Evolutionary conservation across 179 eudicot species (phyloP).

Genomic region (Beta macrorhiza): DNA sequence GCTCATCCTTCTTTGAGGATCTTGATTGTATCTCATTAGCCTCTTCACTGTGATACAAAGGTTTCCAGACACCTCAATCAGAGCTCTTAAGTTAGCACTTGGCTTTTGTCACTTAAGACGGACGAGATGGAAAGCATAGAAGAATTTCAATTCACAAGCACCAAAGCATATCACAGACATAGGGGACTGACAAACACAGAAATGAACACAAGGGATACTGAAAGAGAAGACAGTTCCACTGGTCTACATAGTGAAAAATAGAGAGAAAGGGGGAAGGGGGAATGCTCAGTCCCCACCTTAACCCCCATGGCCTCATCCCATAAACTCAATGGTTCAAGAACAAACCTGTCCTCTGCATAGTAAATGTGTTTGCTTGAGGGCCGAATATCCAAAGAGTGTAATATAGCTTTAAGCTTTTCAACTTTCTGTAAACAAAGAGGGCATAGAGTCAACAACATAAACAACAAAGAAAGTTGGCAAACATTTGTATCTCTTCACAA

Average conservation of each 20-base stretch:
- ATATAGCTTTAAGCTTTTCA: constrained; percentile 58
- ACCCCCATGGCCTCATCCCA: background rate
- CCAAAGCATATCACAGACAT: background rate
- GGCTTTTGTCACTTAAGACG: background rate
- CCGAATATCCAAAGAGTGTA: constrained; percentile 53
- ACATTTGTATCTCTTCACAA: background rate
- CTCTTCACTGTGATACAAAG: constrained; percentile 54
- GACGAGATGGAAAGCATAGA: background rate
- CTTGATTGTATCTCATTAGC: constrained; percentile 52
- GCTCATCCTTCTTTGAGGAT: constrained; percentile 24
- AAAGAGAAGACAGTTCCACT: constrained; percentile 2
- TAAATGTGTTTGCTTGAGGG: constrained; percentile 60
- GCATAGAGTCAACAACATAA: background rate
- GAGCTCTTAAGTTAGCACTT: background rate
- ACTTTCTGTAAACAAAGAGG: constrained; percentile 53
- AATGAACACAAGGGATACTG: background rate
- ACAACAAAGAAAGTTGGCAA: background rate
- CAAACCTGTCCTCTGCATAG: constrained; percentile 84
- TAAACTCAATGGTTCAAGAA: background rate
- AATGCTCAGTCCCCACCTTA: background rate
- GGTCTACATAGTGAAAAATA: background rate
- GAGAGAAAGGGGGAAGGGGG: background rate
- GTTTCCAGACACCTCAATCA: background rate
- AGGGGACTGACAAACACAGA: background rate
- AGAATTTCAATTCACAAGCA: background rate